A percentile compares a stretch with the other conserved stretches of the same genome.
Conservation (phyloP, 2,329 filamentous ascomycete genomes). For the Penicillium sp. region DNA sequence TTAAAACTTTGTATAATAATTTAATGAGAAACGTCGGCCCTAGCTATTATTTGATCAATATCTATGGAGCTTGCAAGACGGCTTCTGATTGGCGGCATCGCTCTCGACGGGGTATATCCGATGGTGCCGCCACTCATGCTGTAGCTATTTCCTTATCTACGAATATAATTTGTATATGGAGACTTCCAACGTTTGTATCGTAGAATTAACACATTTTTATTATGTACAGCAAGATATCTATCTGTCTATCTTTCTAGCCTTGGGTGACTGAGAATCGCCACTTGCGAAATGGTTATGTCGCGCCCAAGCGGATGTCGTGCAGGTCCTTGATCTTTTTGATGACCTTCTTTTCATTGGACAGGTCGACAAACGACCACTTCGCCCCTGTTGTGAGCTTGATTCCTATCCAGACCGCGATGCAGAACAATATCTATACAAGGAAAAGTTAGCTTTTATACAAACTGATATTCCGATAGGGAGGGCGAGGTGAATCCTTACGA, state of each 20-base stretch:
- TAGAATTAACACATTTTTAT: background rate
- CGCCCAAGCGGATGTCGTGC: constrained; percentile 25
- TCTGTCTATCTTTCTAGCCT: background rate
- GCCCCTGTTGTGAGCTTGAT: constrained; percentile 25
- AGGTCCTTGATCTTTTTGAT: constrained; percentile 27
- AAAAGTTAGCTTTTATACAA: background rate
- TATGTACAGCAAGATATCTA: background rate
- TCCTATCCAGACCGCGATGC: constrained; percentile 25
- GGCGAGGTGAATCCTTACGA: constrained; percentile 27
- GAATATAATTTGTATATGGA: background rate
- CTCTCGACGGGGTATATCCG: background rate
- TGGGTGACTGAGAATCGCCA: background rate
- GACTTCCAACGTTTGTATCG: background rate
- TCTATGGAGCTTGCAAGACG: background rate
- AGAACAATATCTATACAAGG: constrained; percentile 25
- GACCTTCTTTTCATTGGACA: constrained; percentile 25
- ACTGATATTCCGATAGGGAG: background rate
- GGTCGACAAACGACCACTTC: constrained; percentile 30
- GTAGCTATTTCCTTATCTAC: background rate
- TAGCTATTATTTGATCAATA: background rate
- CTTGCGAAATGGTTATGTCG: constrained; percentile 6
- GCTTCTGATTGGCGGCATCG: constrained; percentile 10
- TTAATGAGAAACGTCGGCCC: background rate
- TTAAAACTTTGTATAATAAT: background rate
- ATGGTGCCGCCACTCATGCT: background rate